Conservation (phyloP, 805 yeast species). For the Jamesozyma gamospora region DNA sequence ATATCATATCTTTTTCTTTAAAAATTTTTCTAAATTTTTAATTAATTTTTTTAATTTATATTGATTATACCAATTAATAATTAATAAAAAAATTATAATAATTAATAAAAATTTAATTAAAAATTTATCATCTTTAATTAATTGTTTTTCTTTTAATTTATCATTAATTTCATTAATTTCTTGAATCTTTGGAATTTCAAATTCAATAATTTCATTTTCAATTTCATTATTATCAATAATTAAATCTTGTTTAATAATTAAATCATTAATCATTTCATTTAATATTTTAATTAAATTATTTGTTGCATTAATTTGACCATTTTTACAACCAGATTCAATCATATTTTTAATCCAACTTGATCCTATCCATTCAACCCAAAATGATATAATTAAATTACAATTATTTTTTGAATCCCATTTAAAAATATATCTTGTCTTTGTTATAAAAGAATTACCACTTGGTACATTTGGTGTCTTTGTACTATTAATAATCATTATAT, state of each 20-base stretch:
- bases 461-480: constrained; percentile 92
- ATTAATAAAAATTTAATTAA: neutral
- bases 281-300: constrained; percentile 33
- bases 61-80: constrained; percentile 2
- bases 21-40: neutral
- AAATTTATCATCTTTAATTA: neutral
- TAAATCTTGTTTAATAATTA: constrained; percentile 4
- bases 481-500: constrained; percentile 50
- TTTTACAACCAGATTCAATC: constrained; percentile 72
- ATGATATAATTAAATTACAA: constrained; percentile 56
- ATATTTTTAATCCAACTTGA: constrained; percentile 86
- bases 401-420: constrained; percentile 63
- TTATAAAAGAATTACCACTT: constrained; percentile 72
- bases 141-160: neutral
- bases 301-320: constrained; percentile 67
- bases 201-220: too few relatives aligned
- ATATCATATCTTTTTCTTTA: neutral
- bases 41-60: constrained; percentile 2
- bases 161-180: neutral
- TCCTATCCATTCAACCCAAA: constrained; percentile 79
- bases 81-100: neutral
- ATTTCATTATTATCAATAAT: neutral
- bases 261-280: constrained; percentile 17
- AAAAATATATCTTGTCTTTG: constrained; percentile 59
- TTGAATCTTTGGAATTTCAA: neutral